phyloP scores from a whole-genome alignment of 2,329 filamentous ascomycete genomes.

The Amauroascus niger region DNA sequence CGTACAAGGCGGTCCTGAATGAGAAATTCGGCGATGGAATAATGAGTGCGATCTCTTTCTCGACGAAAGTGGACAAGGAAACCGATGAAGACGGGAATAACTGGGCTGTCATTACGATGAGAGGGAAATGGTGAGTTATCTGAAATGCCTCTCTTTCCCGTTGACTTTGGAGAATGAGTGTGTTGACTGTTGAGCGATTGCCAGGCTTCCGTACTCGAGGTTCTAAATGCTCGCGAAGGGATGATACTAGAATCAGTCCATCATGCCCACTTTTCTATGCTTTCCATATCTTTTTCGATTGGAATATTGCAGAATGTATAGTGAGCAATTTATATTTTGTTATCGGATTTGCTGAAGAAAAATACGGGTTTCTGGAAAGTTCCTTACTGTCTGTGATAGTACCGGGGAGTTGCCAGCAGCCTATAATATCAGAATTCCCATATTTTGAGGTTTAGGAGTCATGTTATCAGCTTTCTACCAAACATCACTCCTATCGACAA shows the following conservation, averaged over 20 bases:
- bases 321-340: no score
- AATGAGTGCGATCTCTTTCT: slow-evolving; percentile 91
- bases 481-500: no score
- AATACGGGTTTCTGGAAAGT: no score
- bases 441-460: no score
- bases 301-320: no score
- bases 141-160: neutral
- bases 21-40: slow-evolving; percentile 94
- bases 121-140: slow-evolving; percentile 65
- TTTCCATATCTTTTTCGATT: neutral
- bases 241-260: neutral
- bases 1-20: slow-evolving; percentile 89
- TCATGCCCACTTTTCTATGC: neutral
- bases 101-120: slow-evolving; percentile 76
- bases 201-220: slow-evolving; percentile 40
- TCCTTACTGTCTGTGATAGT: no score
- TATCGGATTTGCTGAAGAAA: no score
- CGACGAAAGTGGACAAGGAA: slow-evolving; percentile 88
- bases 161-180: neutral
- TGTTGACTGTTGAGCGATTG: slow-evolving; percentile 13
- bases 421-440: no score
- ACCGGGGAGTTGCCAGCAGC: no score
- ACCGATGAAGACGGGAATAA: slow-evolving; percentile 67
- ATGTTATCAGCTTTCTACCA: no score
- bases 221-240: slow-evolving; percentile 21